Evolutionary conservation across 1,284 basidiomycete genomes (phyloP).

Genomic region (Grifola frondosa): DNA sequence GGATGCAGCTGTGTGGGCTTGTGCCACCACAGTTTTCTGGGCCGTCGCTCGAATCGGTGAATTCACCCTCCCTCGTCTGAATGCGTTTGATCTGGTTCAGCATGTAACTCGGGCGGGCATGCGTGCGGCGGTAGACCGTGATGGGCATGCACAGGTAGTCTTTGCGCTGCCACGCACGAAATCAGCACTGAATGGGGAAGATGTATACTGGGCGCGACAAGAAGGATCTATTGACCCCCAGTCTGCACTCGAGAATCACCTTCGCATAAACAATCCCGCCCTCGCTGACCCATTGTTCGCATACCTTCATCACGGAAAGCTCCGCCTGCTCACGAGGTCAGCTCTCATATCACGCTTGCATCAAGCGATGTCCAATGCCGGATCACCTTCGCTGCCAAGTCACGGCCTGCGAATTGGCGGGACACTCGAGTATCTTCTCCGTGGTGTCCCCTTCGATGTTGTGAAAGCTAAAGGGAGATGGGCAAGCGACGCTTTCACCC

Average conservation of each 20-base stretch:
- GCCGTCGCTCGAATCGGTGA: constrained; percentile 32
- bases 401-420: constrained; percentile 41
- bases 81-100: constrained; percentile 27
- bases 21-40: constrained; percentile 36
- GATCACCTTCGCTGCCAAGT: too few species aligned
- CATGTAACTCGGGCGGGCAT: too few species aligned
- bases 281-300: too few species aligned
- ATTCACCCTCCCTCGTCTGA: constrained; percentile 31
- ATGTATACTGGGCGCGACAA: constrained; percentile 42
- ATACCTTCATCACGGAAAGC: background rate
- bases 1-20: constrained; percentile 33
- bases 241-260: constrained; percentile 1
- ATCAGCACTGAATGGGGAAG: background rate
- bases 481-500: constrained; percentile 32
- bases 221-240: background rate
- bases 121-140: too few species aligned
- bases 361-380: too few species aligned
- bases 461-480: constrained; percentile 35
- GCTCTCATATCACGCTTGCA: too few species aligned
- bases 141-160: too few species aligned
- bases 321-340: background rate
- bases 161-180: background rate
- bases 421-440: constrained; percentile 37
- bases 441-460: constrained; percentile 34
- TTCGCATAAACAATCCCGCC: background rate